Percentiles rank a stretch among this genome's conserved stretches.
Evolutionary conservation across 2,329 filamentous ascomycete species (phyloP).

Genomic region (Aureobasidium sp.): DNA sequence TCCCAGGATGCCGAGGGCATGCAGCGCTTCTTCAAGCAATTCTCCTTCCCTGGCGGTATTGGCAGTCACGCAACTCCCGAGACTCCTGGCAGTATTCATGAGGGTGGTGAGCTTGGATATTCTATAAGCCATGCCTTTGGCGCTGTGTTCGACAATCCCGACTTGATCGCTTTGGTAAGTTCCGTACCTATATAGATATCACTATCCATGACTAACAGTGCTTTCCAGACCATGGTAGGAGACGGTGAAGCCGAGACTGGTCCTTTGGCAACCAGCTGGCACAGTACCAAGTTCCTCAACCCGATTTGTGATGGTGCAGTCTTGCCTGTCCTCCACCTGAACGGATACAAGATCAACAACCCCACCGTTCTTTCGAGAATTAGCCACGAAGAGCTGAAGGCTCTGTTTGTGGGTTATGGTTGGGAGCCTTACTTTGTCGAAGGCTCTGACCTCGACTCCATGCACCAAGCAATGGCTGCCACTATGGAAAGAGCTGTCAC

Average conservation of each 20-base stretch:
- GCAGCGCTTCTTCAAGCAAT: constrained; percentile 73
- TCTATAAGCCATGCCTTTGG: constrained; percentile 74
- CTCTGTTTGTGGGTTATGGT: constrained; percentile 66
- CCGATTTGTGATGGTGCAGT: constrained; percentile 72
- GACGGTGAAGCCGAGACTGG: constrained; percentile 79
- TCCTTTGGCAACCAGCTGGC: constrained; percentile 71
- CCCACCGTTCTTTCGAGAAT: constrained; percentile 68
- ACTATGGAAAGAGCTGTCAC: constrained; percentile 66
- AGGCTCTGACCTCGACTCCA: constrained; percentile 62
- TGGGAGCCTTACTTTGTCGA: constrained; percentile 78
- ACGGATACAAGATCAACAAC: constrained; percentile 83
- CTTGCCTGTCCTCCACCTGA: constrained; percentile 69
- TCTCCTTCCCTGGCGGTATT: constrained; percentile 74
- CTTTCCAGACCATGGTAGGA: constrained; percentile 60
- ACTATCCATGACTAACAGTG: neutral
- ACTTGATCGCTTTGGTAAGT: constrained; percentile 57
- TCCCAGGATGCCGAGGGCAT: constrained; percentile 61
- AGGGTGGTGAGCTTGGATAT: constrained; percentile 77
- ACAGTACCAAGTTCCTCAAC: constrained; percentile 76
- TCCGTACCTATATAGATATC: neutral
- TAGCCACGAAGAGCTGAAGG: constrained; percentile 63
- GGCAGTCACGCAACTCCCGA: constrained; percentile 73
- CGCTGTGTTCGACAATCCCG: constrained; percentile 65
- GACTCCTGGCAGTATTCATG: constrained; percentile 69
- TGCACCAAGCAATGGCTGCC: constrained; percentile 77